A percentile compares a stretch with the other conserved stretches of the same genome.
Evolutionary conservation across 2,329 filamentous ascomycete genomes (phyloP).

Genomic region (Fusarium staphyleae): DNA sequence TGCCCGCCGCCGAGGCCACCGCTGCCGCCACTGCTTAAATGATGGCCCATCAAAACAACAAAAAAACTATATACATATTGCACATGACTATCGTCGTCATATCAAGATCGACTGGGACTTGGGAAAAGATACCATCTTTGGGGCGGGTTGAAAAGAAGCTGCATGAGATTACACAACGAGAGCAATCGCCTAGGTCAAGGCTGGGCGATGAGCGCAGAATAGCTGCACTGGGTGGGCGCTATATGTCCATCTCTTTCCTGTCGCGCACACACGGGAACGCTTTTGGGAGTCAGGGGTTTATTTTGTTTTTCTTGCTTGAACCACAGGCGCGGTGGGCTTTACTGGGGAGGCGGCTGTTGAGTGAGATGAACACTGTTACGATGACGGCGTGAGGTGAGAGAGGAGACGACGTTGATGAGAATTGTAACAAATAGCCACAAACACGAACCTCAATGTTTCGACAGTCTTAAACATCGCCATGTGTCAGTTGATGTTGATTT

Average conservation of each 20-base stretch:
- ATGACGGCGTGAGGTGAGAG: constrained; percentile 4
- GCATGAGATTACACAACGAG: constrained; percentile 10
- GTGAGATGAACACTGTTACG: constrained; percentile 10
- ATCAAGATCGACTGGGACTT: constrained; percentile 24
- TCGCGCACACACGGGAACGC: constrained; percentile 25
- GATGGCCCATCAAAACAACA: constrained; percentile 6
- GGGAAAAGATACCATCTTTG: constrained; percentile 41
- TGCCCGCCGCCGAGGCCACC: constrained; percentile 62
- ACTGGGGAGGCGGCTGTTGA: background rate
- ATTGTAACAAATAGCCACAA: constrained; percentile 31
- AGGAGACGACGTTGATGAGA: constrained; percentile 19
- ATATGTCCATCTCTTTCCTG: constrained; percentile 18
- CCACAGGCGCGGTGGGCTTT: constrained; percentile 22
- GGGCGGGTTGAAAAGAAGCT: constrained; percentile 31
- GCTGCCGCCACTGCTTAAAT: constrained; percentile 44
- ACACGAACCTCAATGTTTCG: constrained; percentile 28
- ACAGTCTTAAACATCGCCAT: background rate
- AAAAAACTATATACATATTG: constrained; percentile 5
- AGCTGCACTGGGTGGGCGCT: constrained; percentile 23
- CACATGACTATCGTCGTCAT: constrained; percentile 10
- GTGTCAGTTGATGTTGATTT: constrained; percentile 10
- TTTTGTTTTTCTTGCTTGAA: constrained; percentile 28
- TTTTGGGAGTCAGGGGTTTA: constrained; percentile 39
- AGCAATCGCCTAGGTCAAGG: constrained; percentile 11
- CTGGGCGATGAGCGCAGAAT: constrained; percentile 15